Conservation (phyloP, 2,329 filamentous ascomycete species). For the Colletotrichum sp. region DNA sequence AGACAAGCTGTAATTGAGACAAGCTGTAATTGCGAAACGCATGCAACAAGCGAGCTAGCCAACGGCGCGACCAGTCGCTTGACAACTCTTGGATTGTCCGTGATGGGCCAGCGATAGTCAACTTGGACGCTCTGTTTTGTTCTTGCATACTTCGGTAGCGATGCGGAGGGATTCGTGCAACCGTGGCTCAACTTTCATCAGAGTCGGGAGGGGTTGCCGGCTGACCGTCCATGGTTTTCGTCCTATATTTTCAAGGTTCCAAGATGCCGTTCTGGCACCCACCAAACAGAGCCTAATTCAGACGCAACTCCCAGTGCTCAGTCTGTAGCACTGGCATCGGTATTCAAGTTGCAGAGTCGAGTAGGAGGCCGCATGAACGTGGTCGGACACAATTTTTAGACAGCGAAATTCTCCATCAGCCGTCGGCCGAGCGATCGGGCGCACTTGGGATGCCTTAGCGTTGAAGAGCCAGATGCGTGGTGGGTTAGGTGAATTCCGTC, state of each 20-base stretch:
- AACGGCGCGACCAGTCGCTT: background rate
- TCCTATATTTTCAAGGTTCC: background rate
- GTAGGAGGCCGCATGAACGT: background rate
- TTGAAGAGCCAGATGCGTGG: background rate
- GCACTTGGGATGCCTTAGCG: background rate
- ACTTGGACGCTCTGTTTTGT: background rate
- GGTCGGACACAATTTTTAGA: background rate
- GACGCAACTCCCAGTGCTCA: background rate
- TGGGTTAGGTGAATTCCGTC: conserved; percentile 16
- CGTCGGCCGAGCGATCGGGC: background rate
- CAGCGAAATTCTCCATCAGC: background rate
- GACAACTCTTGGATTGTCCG: background rate
- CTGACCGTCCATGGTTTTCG: background rate
- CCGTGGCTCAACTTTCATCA: background rate
- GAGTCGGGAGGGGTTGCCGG: background rate
- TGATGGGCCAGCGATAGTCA: background rate
- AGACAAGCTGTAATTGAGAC: background rate
- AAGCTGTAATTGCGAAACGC: background rate
- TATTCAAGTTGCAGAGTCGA: background rate
- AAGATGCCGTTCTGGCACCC: background rate
- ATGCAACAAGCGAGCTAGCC: background rate
- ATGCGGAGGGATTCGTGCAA: background rate
- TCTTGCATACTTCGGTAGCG: background rate
- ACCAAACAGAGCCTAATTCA: background rate
- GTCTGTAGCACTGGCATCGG: background rate